A percentile compares a stretch with the other conserved stretches of the same genome.
Evolutionary conservation across 2,329 filamentous ascomycete species (phyloP).

Genomic region (Pyricularia sp.): DNA sequence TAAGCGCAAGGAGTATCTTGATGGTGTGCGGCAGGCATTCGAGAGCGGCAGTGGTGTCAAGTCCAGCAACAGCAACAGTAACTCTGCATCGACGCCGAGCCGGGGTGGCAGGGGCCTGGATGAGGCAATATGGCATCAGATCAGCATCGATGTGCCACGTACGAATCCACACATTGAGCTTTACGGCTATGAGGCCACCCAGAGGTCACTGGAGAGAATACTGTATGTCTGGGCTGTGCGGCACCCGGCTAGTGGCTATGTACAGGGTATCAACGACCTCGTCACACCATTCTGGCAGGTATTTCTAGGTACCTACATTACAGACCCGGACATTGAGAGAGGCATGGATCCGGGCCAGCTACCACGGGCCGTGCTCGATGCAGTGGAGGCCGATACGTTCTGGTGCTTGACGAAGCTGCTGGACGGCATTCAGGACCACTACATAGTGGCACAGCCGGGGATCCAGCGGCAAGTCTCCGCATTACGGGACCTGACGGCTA

Average conservation of each 20-base stretch:
- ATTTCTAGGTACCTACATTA: conserved; percentile 89
- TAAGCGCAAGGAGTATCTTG: conserved; percentile 93
- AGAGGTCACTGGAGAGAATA: conserved; percentile 87
- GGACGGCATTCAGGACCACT: conserved; percentile 99
- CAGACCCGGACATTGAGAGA: conserved; percentile 82
- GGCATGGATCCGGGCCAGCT: conserved; percentile 97
- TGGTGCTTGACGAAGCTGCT: conserved; percentile 97
- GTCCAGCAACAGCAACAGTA: not conserved
- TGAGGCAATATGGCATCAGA: conserved; percentile 98
- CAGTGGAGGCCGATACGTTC: conserved; percentile 94
- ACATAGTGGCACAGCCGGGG: conserved; percentile 93
- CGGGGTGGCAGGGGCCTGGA: conserved; percentile 47
- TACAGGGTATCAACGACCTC: conserved; percentile 97
- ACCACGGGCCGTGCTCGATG: conserved; percentile 82
- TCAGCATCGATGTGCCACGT: conserved; percentile 93
- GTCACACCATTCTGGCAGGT: conserved; percentile 98
- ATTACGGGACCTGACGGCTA: conserved; percentile 77
- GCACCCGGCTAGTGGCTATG: conserved; percentile 94
- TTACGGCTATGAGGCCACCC: conserved; percentile 93
- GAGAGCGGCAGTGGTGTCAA: conserved; percentile 47
- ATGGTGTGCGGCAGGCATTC: conserved; percentile 71
- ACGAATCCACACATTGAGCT: conserved; percentile 94
- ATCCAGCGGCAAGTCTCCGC: conserved; percentile 91
- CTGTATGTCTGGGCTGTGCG: conserved; percentile 96
- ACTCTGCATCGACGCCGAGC: conserved; percentile 9